Evolutionary conservation across 2,329 filamentous ascomycete genomes (phyloP), one percentile per base, ranked within the genome.

Genomic region (Lecanoromycetidae sp.): DNA sequence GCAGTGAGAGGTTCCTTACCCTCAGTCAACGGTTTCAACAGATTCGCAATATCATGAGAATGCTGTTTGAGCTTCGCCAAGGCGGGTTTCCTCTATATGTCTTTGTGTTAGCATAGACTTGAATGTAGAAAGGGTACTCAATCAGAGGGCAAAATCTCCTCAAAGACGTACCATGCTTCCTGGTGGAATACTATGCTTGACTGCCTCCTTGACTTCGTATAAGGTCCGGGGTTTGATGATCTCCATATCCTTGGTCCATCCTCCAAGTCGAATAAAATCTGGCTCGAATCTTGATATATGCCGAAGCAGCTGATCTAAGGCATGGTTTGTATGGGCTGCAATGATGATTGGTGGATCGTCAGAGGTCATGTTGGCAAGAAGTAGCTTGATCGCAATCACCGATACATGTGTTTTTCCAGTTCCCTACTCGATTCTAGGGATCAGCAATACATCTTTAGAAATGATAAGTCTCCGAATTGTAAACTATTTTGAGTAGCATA

Each of bases 271-370:
- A 40, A 82, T 66, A 48, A 87, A 79, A 1, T 76, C 71, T 0
- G 66, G 61, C 55, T 82, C 79, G 54, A 82, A 82, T 5, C 66
- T 58, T 1, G 77, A 68, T 13, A 87, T 70, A 46, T 81, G 76
- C 1, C 67, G 65, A 0, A 94, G 68, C 0, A 95, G 69, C 58
- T 94, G 87, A 56, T 95, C 87, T 0, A 94, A 67, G 0, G 87
- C 87, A 62, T 94, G 87, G 50, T 95, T 95, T 0, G 87, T 95
- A 57, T 94, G 87, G 6, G 86, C 87, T 0, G 87, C 76, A 3
- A 94, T 71, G 17, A 94, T 71, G 25, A 95, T 79, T 0, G 84
- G 84, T 7, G 79, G 73, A 48, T 81, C 77, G 0, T 63, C 68
- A 1, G 59, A 56, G 2, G 61, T 59, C 57, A 76, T 71, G 44